Evolutionary conservation across 1,139 yeast genomes (phyloP).

Genomic region (Pneumocystis wakefieldiae): DNA sequence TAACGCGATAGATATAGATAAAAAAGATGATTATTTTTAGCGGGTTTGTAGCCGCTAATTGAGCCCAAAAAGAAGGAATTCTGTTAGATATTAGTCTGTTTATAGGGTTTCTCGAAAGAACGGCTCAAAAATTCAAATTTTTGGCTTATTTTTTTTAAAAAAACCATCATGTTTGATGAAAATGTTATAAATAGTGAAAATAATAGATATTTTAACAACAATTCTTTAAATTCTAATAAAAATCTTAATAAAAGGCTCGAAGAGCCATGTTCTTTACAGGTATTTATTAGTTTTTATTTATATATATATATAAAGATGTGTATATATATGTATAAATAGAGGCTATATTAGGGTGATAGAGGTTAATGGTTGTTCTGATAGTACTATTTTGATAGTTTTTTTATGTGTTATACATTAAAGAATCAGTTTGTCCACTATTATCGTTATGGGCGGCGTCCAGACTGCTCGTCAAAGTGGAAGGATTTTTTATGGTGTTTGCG

Average conservation of each 20-base stretch:
- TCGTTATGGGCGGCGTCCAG: constrained; percentile 12
- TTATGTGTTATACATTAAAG: constrained; percentile 13
- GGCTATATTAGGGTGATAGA: background rate
- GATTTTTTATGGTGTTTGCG: constrained; percentile 12
- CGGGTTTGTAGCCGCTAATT: too few relatives aligned
- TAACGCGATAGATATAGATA: too few relatives aligned
- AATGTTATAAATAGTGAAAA: background rate
- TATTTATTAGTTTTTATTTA: background rate
- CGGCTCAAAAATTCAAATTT: too few relatives aligned
- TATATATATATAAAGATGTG: background rate
- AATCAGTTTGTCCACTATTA: constrained; percentile 12
- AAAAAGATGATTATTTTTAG: too few relatives aligned
- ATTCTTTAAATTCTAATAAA: background rate
- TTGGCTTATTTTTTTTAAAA: too few relatives aligned
- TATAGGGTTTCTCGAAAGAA: too few relatives aligned
- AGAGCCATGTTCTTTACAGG: background rate
- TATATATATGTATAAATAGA: too few relatives aligned
- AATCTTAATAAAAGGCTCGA: background rate
- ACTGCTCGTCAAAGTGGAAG: constrained; percentile 10
- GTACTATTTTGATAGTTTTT: constrained; percentile 12
- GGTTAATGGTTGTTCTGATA: background rate
- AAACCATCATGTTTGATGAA: background rate
- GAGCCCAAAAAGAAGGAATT: too few relatives aligned
- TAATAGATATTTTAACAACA: background rate
- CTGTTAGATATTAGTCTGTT: too few relatives aligned